These are phyloP conservation scores for Metschnikowia similis DNA, from an alignment of 805 yeast species.

Conservation along the genomic window DNA sequence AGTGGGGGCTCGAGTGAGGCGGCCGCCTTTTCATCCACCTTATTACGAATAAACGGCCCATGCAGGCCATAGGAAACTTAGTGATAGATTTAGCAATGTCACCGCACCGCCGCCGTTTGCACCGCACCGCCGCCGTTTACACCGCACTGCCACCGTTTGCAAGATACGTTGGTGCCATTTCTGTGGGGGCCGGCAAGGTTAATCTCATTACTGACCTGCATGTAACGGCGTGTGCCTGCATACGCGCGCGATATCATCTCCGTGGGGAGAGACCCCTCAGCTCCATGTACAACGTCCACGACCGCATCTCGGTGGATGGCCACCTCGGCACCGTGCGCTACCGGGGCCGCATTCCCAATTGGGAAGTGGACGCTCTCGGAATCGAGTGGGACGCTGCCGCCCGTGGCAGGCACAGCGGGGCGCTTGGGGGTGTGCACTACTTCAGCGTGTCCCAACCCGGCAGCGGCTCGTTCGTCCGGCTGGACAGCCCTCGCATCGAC, in stretches of 20 bases:
- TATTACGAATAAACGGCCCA: neutral
- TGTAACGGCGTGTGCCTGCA: neutral
- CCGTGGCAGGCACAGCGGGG: slow-evolving; percentile 75
- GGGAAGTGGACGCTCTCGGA: slow-evolving; percentile 65
- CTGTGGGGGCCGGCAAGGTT: too few species aligned
- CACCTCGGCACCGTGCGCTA: slow-evolving; percentile 60
- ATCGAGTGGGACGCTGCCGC: slow-evolving; percentile 77
- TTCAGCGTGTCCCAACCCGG: slow-evolving; percentile 40
- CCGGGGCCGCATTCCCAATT: slow-evolving; percentile 54
- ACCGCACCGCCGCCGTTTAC: too few species aligned
- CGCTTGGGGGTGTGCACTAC: slow-evolving; percentile 48
- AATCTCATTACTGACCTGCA: too few species aligned
- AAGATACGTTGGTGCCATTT: too few species aligned
- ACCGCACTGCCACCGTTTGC: too few species aligned
- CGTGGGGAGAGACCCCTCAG: neutral
- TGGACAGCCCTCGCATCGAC: slow-evolving; percentile 30
- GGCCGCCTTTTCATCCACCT: too few species aligned
- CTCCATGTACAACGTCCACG: slow-evolving; percentile 1
- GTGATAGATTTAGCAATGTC: neutral
- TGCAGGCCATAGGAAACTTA: neutral
- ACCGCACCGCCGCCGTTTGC: neutral
- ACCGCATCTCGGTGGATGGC: slow-evolving; percentile 29
- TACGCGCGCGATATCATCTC: neutral
- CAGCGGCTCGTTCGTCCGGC: slow-evolving; percentile 64
- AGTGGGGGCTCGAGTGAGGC: slow-evolving; percentile 28